Evolutionary conservation across 495 filamentous ascomycete species (phyloP).

Genomic region (Antarctomyces pellizariae): DNA sequence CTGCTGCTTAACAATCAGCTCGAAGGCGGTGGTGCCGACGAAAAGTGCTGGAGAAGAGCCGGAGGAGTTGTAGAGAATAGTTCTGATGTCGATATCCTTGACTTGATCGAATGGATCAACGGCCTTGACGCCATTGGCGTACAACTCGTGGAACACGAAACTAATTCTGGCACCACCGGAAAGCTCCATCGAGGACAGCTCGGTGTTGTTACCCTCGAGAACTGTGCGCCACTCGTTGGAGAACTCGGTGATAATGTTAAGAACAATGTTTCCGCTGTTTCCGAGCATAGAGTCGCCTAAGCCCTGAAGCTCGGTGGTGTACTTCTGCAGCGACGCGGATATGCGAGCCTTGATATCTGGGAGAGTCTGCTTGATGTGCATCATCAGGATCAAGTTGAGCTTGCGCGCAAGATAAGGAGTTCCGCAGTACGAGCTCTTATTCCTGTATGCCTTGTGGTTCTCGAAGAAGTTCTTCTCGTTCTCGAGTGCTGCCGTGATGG

Average conservation of each 20-base stretch:
- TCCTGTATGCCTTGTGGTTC: constrained; percentile 93
- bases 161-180: constrained; percentile 96
- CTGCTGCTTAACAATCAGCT: constrained; percentile 95
- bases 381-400: constrained; percentile 97
- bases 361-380: constrained; percentile 99
- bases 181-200: constrained; percentile 80
- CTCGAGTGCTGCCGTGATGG: constrained; percentile 81
- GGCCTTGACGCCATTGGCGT: constrained; percentile 93
- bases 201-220: constrained; percentile 86
- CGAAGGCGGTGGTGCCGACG: constrained; percentile 92
- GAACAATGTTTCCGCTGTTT: constrained; percentile 83
- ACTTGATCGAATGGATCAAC: constrained; percentile 94
- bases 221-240: constrained; percentile 92
- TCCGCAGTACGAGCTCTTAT: constrained; percentile 96
- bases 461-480: constrained; percentile 95
- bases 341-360: constrained; percentile 97
- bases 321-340: constrained; percentile 76
- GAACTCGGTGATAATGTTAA: constrained; percentile 98
- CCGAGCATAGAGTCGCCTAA: constrained; percentile 92
- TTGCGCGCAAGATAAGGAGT: constrained; percentile 93
- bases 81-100: constrained; percentile 94
- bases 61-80: constrained; percentile 93
- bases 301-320: constrained; percentile 52
- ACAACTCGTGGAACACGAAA: constrained; percentile 98
- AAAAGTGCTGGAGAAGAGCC: constrained; percentile 93